Base-by-base conservation (phyloP, 208 protist species). In the Leishmania arabica region DNA sequence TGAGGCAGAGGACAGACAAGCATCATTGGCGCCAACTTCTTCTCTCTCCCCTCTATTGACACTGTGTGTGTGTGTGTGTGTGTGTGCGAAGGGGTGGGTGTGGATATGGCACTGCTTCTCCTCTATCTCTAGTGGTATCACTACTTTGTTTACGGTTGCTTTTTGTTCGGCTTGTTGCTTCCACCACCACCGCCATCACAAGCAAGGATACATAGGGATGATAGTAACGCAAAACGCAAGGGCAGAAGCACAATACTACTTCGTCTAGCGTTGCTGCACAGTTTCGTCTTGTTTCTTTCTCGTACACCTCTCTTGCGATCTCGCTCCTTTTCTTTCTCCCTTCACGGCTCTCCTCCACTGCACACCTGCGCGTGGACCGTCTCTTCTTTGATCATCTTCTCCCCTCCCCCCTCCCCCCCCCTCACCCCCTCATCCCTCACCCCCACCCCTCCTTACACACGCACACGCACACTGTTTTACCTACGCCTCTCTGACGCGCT, bases 331-430 rank as follows among this genome's bases (percentile, higher is more conserved):
- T 34, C 27, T 34, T 9, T 34, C 9, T 34, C 27, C 60, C 15
- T 65, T 34, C 31, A 34, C 31, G 27, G 21, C 60, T 27, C n/a
- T 34, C n/a, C 15, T 27, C 31, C 60, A n/a, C 65, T 40, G 65
- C 47, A 42, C 13, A 27, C 58, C 58, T 15, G 58, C 27, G 24
- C 19, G 58, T 64, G 58, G 58, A 34, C 58, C 65, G 1, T 11
- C 31, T 69, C 47, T 24, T 74, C 24, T 53, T 53, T 75, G 47
- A 3, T 54, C 75, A 65, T 62, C 75, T 19, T 84, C 56, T 66
- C 68, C 58, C 60, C 27, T 19, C 51, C 15, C 51, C 1, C 17
- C 2, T 54, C 51, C 21, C 51, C 13, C 17, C 17, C 51, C 19
- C 51, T n/a, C n/a, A n/a, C n/a, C n/a, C n/a, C n/a, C n/a, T n/a